Percentiles rank a stretch among this genome's conserved stretches.
phyloP scores from a whole-genome alignment of 495 filamentous ascomycete species.

The Xylaria nigripes region DNA sequence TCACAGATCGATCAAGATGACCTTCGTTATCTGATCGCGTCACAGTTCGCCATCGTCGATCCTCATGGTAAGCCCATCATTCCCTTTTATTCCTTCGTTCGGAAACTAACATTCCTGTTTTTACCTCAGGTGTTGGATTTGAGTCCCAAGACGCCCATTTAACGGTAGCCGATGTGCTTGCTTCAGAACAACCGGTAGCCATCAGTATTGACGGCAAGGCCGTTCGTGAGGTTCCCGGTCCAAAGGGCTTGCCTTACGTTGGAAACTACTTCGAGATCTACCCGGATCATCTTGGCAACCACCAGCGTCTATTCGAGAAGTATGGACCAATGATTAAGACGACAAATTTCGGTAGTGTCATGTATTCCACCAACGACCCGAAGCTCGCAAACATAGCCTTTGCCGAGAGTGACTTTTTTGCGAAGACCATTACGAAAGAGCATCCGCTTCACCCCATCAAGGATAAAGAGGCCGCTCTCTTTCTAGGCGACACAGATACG shows the following conservation, averaged over 20 bases:
- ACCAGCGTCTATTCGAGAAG: constrained; percentile 45
- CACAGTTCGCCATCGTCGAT: constrained; percentile 38
- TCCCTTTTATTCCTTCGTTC: not conserved
- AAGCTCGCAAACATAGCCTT: constrained; percentile 34
- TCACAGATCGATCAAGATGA: constrained; percentile 23
- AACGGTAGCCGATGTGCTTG: constrained; percentile 23
- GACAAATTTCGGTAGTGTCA: constrained; percentile 41
- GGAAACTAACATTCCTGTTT: constrained; percentile 2
- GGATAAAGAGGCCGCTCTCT: constrained; percentile 40
- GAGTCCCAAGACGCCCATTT: constrained; percentile 23
- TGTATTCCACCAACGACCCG: constrained; percentile 46
- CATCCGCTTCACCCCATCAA: constrained; percentile 45
- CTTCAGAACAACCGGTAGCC: constrained; percentile 26
- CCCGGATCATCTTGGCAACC: constrained; percentile 52
- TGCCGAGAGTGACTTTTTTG: constrained; percentile 41
- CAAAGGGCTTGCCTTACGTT: constrained; percentile 39
- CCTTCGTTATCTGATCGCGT: constrained; percentile 34
- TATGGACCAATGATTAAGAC: constrained; percentile 50
- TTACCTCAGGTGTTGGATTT: constrained; percentile 33
- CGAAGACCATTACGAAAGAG: constrained; percentile 42
- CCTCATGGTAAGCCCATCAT: constrained; percentile 17
- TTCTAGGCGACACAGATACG: constrained; percentile 45
- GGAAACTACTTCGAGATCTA: constrained; percentile 49
- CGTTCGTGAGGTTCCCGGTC: constrained; percentile 38
- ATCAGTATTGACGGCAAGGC: constrained; percentile 35